Evolutionary conservation across 176 grass and related monocot species (phyloP).

Genomic region (Oryza australiensis): DNA sequence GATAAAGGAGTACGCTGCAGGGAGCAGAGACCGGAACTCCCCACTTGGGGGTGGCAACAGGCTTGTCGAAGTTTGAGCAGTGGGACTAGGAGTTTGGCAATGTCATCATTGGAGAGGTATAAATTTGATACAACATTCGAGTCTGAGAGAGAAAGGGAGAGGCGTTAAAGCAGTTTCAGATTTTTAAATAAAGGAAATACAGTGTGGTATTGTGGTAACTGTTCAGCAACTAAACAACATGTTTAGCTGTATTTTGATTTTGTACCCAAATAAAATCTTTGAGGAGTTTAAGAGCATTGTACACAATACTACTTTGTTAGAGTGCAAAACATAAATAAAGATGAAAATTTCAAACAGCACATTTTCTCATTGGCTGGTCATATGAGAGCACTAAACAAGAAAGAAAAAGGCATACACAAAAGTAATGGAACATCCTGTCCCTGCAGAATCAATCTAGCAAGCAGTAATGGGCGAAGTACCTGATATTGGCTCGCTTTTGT

Average conservation of each 20-base stretch:
- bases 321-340: background rate
- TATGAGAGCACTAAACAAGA: slow-evolving; percentile 16
- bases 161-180: slow-evolving; percentile 11
- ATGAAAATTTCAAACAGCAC: slow-evolving; percentile 12
- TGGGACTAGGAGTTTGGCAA: slow-evolving; percentile 73
- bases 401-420: background rate
- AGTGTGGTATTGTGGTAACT: background rate
- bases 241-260: background rate
- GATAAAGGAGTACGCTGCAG: slow-evolving; percentile 84
- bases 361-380: slow-evolving; percentile 6
- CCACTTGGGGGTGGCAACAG: slow-evolving; percentile 97
- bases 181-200: slow-evolving; percentile 9
- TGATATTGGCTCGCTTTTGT: slow-evolving; percentile 46
- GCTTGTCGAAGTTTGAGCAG: slow-evolving; percentile 95
- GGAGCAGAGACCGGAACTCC: slow-evolving; percentile 92
- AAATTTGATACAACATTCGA: slow-evolving; percentile 46
- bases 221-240: background rate
- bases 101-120: slow-evolving; percentile 73
- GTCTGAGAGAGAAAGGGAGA: slow-evolving; percentile 35
- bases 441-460: slow-evolving; percentile 18
- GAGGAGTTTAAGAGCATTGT: background rate
- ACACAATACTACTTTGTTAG: slow-evolving; percentile 7
- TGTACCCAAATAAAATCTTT: slow-evolving; percentile 4
- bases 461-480: slow-evolving; percentile 39
- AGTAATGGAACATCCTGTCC: background rate